Conservation (phyloP, 225 moss, liverwort and hornwort species). For the Neckera pumila region DNA sequence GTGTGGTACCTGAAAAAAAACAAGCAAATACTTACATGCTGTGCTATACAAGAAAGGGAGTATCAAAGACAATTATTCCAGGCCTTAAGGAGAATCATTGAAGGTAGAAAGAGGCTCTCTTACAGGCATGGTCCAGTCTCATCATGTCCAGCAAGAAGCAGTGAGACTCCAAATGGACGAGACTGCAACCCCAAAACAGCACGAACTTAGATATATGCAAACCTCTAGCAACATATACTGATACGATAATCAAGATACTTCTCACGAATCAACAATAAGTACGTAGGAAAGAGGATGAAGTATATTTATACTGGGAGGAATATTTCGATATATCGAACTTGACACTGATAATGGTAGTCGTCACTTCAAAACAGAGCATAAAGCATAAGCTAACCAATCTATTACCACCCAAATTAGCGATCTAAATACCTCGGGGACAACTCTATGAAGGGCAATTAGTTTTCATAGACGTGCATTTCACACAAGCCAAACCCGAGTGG, state of each 20-base stretch:
- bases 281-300: not conserved
- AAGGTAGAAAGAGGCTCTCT: slow-evolving; percentile 6
- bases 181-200: slow-evolving; percentile 41
- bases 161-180: slow-evolving; percentile 93
- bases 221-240: not conserved
- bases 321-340: not conserved
- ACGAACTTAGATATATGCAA: not conserved
- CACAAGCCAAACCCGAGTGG: not conserved
- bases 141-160: slow-evolving; percentile 90
- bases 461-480: not conserved
- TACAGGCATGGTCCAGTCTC: slow-evolving; percentile 89
- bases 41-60: not conserved
- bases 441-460: not conserved
- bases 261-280: not conserved
- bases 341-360: not conserved
- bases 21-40: not conserved
- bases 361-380: not conserved
- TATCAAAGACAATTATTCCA: not conserved
- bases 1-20: slow-evolving; percentile 53
- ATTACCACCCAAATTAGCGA: not conserved
- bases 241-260: not conserved
- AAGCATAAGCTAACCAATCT: not conserved
- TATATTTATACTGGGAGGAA: not conserved
- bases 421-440: not conserved
- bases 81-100: not conserved